Conservation (phyloP, 208 protist species). For the Leishmania aethiopica region DNA sequence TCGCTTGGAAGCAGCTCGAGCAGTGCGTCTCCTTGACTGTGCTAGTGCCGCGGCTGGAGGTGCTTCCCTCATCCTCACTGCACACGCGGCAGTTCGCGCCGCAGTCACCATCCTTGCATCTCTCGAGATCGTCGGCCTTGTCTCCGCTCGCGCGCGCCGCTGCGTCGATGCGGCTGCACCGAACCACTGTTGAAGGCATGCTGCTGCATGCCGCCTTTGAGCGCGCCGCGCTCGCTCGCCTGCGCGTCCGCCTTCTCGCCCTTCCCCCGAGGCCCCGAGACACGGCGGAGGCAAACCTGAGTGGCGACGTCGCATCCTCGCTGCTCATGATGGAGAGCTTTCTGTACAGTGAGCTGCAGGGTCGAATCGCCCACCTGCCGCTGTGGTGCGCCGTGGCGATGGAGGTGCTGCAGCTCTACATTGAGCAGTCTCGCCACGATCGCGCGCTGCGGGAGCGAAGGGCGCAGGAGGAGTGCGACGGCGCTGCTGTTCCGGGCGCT, state of each 20-base stretch:
- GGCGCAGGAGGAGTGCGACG: background rate
- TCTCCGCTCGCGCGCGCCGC: constrained; percentile 15
- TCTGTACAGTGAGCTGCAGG: constrained; percentile 3
- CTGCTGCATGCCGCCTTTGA: constrained; percentile 10
- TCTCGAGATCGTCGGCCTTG: background rate
- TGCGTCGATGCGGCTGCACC: background rate
- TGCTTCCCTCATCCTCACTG: constrained; percentile 1
- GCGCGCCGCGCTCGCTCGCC: constrained; percentile 8
- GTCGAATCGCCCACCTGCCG: constrained; percentile 16
- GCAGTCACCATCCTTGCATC: background rate
- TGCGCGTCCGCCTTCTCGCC: constrained; percentile 20
- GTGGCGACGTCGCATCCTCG: background rate
- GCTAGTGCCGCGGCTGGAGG: constrained; percentile 13
- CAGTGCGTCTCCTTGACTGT: background rate
- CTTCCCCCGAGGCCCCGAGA: background rate
- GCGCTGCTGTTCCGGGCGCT: background rate
- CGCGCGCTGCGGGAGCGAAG: background rate
- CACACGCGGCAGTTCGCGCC: background rate
- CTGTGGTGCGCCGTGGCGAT: constrained; percentile 28
- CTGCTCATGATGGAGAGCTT: constrained; percentile 16
- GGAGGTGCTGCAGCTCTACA: constrained; percentile 17
- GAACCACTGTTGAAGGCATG: background rate
- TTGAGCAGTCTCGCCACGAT: constrained; percentile 3
- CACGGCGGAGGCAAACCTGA: background rate
- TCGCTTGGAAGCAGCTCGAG: constrained; percentile 45